Evolutionary conservation across 2,329 filamentous ascomycete species (phyloP).

Genomic region (Tolypocladium ovalisporum): DNA sequence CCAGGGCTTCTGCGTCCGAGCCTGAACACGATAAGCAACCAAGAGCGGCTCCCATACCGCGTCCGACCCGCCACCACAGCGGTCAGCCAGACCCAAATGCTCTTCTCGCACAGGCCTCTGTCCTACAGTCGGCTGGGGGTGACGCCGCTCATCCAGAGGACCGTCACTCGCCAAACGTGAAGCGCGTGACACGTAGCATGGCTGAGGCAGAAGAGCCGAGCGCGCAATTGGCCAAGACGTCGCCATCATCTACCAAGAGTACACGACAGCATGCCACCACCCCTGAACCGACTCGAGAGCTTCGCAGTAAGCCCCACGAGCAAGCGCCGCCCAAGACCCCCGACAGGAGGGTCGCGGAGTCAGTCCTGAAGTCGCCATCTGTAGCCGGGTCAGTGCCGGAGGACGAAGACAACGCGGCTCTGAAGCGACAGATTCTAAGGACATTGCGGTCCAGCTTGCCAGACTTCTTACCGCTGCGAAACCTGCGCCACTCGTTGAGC

Average conservation of each 20-base stretch:
- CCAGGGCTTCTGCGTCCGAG: constrained; percentile 9
- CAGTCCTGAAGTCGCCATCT: constrained; percentile 15
- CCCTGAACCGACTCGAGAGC: constrained; percentile 12
- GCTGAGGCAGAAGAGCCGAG: constrained; percentile 3
- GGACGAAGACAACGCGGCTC: constrained; percentile 18
- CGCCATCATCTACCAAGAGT: constrained; percentile 8
- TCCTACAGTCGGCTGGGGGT: constrained; percentile 11
- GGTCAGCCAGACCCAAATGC: constrained; percentile 15
- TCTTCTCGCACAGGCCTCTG: constrained; percentile 11
- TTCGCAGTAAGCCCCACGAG: constrained; percentile 11
- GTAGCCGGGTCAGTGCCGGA: constrained; percentile 11
- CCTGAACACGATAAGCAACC: not conserved
- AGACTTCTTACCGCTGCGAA: constrained; percentile 41
- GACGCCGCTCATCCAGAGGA: constrained; percentile 5
- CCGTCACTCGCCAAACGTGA: constrained; percentile 10
- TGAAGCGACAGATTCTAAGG: constrained; percentile 35
- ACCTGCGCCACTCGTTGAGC: constrained; percentile 36
- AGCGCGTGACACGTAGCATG: constrained; percentile 16
- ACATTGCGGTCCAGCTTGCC: constrained; percentile 37
- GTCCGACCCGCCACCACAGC: constrained; percentile 16
- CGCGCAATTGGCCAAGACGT: not conserved
- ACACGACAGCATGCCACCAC: constrained; percentile 11
- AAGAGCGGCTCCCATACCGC: constrained; percentile 3
- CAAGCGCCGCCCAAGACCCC: constrained; percentile 10
- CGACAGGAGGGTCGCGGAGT: constrained; percentile 7